Conservation (phyloP, 176 grass and related monocot genomes). For the Eragrostis curvula region DNA sequence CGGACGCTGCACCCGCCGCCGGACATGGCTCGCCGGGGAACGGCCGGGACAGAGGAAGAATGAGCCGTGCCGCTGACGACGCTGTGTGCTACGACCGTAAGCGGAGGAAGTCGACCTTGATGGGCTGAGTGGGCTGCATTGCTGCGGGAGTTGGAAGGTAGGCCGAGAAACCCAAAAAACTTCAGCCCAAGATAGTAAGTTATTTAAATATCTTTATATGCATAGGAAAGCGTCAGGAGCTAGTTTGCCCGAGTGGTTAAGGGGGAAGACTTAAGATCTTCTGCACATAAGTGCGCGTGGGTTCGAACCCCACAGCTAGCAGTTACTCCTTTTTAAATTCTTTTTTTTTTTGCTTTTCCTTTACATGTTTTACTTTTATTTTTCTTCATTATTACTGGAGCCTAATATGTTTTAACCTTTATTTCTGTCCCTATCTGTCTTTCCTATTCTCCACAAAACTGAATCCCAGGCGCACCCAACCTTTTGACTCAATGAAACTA, state of each 20-base stretch:
- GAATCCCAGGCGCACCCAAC: no score
- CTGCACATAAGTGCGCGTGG: constrained; percentile 85
- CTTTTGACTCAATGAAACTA: no score
- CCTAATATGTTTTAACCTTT: no score
- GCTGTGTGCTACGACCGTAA: neutral
- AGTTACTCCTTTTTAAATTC: neutral
- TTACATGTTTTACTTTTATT: neutral
- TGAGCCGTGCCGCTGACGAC: neutral
- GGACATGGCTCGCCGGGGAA: constrained; percentile 41
- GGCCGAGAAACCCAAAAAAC: neutral
- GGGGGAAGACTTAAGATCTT: constrained; percentile 98
- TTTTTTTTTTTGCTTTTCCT: neutral
- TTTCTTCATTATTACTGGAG: neutral
- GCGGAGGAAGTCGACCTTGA: constrained; percentile 7
- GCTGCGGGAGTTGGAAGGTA: neutral
- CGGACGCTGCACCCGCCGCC: constrained; percentile 72
- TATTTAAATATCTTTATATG: no score
- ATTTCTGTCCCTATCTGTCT: no score
- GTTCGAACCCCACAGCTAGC: constrained; percentile 73
- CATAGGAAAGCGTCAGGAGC: neutral
- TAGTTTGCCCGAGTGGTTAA: constrained; percentile 99
- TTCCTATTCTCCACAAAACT: no score
- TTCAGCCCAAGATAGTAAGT: neutral
- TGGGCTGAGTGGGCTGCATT: constrained; percentile 1
- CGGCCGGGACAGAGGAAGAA: neutral